Evolutionary conservation across 140 eudicot species (phyloP), one percentile per base, ranked within the genome.

Genomic region (Flaveria floridana): DNA sequence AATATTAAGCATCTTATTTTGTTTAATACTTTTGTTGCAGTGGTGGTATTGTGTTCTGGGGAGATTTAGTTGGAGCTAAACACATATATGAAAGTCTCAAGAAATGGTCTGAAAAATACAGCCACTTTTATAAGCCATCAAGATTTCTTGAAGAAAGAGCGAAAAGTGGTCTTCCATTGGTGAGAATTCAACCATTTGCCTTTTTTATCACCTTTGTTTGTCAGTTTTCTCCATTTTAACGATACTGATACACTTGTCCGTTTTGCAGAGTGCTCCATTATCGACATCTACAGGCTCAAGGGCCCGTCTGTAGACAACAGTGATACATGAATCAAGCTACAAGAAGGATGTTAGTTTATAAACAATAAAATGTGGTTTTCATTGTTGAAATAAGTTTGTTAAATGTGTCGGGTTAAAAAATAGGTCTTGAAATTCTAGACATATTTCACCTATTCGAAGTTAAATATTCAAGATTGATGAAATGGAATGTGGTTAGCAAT

Each of bases 1-100:
- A 53, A 62, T 34, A 15, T 39, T 67, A 67, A 56, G 2, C 39
- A 72, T 53, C 59, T 52, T 68, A 37, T 1, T 34, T 57, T 16
- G 80, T 6, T 2, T 9, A 7, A 65, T 30, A 30, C 37, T 4
- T 30, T 28, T 30, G 0, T 58, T 50, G 82, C 87, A 94, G 99
- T 73, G 99, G 99, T 66, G 99, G 99, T 55, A 78, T 93, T 75
- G 83, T 93, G 72, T 93, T 82, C 78, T 93, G 98, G 98, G 97
- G 88, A 65, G 98, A 93, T 78, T 78, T 85, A 8, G 90, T 94
- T 86, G 99, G 99, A 46, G 85, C 94, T 19, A 77, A 83, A 70
- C 96, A 79, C 62, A 82, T 90, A 74, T 94, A 94, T 55, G 73
- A 82, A 69, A 85, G 91, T 81, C 87, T 94, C 66, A 83, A 86